Evolutionary conservation across 176 grass and related monocot species (phyloP).

Genomic region (Panicum miliaceum): DNA sequence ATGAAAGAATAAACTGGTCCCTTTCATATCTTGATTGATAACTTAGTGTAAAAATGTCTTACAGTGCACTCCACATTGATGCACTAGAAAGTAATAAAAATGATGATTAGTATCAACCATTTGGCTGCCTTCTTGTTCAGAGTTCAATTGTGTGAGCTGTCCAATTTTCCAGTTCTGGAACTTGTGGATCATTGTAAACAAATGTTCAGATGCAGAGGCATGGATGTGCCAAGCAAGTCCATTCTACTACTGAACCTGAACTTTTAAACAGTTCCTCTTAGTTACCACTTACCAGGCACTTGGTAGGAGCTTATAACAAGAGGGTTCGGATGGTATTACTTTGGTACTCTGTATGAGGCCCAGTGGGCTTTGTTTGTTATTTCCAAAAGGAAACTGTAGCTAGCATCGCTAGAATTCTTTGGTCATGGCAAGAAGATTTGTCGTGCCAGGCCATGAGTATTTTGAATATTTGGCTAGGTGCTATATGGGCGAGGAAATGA

Average conservation of each 20-base stretch:
- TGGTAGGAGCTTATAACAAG: too few relatives aligned
- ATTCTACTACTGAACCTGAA: not conserved
- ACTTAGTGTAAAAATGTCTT: conserved; percentile 24
- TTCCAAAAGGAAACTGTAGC: not conserved
- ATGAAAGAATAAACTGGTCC: conserved; percentile 39
- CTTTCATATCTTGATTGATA: conserved; percentile 15
- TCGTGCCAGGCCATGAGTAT: too few relatives aligned
- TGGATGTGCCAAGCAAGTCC: not conserved
- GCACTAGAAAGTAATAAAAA: conserved; percentile 16
- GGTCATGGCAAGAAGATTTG: too few relatives aligned
- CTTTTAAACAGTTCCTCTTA: not conserved
- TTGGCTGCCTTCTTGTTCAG: not conserved
- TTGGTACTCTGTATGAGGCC: not conserved
- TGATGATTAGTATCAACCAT: not conserved
- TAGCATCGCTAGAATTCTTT: too few relatives aligned
- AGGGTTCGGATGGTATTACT: not conserved
- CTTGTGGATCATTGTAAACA: not conserved
- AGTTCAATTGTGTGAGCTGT: not conserved
- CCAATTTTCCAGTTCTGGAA: not conserved
- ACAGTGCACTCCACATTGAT: conserved; percentile 13
- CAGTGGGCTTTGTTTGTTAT: conserved; percentile 12
- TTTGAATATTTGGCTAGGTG: too few relatives aligned
- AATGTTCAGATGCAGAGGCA: not conserved
- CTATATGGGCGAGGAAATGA: too few relatives aligned
- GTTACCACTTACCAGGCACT: too few relatives aligned